Evolutionary conservation across 768 basidiomycete genomes (phyloP).

Genomic region (Mycena albidolilacea): DNA sequence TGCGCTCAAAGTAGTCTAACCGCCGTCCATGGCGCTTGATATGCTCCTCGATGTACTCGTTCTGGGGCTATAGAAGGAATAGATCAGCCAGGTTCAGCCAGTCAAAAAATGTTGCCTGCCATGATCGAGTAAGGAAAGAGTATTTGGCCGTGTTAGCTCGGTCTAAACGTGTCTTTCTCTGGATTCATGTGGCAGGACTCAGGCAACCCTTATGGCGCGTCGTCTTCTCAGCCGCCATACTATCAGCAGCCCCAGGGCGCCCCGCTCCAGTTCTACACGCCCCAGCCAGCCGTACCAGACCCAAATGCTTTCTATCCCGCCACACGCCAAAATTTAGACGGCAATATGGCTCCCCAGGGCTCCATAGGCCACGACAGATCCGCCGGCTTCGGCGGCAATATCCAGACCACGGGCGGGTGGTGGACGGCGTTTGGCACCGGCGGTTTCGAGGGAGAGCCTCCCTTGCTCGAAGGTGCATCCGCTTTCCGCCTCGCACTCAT

Average conservation of each 20-base stretch:
- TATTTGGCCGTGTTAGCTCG: constrained; percentile 5
- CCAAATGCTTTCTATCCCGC: constrained; percentile 76
- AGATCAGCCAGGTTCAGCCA: constrained; percentile 7
- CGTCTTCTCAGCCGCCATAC: constrained; percentile 73
- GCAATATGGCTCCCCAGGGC: constrained; percentile 71
- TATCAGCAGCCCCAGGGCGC: constrained; percentile 69
- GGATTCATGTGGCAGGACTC: constrained; percentile 83
- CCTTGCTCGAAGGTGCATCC: constrained; percentile 89
- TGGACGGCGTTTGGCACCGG: constrained; percentile 98
- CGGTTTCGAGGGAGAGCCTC: constrained; percentile 96
- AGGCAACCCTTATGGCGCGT: constrained; percentile 68
- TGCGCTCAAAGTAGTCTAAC: constrained; percentile 96
- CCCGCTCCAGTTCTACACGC: constrained; percentile 84
- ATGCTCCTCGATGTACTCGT: constrained; percentile 99
- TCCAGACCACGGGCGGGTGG: constrained; percentile 85
- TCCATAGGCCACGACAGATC: constrained; percentile 61
- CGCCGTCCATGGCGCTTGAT: constrained; percentile 97
- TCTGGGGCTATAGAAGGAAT: constrained; percentile 62
- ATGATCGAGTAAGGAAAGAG: constrained; percentile 47
- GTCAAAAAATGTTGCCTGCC: constrained; percentile 50
- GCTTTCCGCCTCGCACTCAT: constrained; percentile 12
- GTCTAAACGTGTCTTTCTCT: constrained; percentile 24
- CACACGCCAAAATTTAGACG: constrained; percentile 84
- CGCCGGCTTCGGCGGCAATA: constrained; percentile 76
- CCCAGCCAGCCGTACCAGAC: constrained; percentile 62